phyloP scores from a whole-genome alignment of 1,139 yeast species.

The Magnusiomyces ingens region DNA sequence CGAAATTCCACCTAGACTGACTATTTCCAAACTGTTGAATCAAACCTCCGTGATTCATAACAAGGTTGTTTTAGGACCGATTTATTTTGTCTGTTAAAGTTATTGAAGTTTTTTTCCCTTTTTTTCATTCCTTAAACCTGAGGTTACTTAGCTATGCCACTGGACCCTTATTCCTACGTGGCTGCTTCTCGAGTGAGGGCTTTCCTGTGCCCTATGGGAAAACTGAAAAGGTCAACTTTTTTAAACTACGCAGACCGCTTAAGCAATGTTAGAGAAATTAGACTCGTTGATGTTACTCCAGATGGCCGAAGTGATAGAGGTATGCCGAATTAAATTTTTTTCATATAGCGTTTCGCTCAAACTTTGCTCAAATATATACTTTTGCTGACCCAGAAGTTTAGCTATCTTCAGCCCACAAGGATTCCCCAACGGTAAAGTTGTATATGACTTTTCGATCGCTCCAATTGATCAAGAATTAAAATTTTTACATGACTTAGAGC shows the following conservation, averaged over 20 bases:
- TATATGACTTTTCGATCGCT: slow-evolving; percentile 49
- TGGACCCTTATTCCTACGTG: slow-evolving; percentile 40
- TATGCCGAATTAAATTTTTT: slow-evolving; percentile 20
- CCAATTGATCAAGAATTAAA: slow-evolving; percentile 51
- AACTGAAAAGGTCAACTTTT: slow-evolving; percentile 46
- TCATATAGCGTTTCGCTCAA: background rate
- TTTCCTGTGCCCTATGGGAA: slow-evolving; percentile 64
- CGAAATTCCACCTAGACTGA: background rate
- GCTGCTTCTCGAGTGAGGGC: slow-evolving; percentile 63
- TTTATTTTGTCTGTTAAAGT: background rate
- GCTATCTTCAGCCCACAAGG: slow-evolving; percentile 71
- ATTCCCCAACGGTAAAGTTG: slow-evolving; percentile 67
- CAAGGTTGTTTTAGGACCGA: background rate
- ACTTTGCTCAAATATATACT: background rate
- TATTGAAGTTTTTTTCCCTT: background rate
- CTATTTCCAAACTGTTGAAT: background rate
- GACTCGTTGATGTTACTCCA: slow-evolving; percentile 70
- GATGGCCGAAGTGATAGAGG: slow-evolving; percentile 43
- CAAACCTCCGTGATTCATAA: background rate
- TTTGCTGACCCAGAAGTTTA: slow-evolving; percentile 9
- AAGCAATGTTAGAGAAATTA: slow-evolving; percentile 50
- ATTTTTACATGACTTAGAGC: slow-evolving; percentile 82
- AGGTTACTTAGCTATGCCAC: slow-evolving; percentile 19
- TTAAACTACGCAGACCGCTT: slow-evolving; percentile 42
- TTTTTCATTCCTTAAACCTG: background rate